These are phyloP conservation scores for Endocalyx cinctus DNA, from an alignment of 2,329 filamentous ascomycete species.

Conservation along the genomic window DNA sequence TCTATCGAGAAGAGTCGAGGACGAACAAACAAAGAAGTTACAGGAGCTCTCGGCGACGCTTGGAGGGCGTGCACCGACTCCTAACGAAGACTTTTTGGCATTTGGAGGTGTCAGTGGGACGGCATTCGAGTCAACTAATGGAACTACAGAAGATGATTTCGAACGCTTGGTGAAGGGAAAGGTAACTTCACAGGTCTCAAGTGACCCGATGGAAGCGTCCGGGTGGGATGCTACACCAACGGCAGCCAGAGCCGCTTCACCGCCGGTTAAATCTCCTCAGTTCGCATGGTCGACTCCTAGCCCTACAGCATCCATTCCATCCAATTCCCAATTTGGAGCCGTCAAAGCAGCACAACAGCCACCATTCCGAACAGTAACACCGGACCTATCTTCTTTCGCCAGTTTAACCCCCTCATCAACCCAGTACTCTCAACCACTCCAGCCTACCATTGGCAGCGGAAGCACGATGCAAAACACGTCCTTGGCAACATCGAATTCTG, in stretches of 20 bases:
- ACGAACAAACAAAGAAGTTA: constrained; percentile 83
- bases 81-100: constrained; percentile 64
- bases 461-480: constrained; percentile 12
- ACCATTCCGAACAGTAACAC: constrained; percentile 53
- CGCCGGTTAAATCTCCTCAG: constrained; percentile 31
- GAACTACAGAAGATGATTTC: constrained; percentile 68
- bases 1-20: constrained; percentile 75
- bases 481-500: constrained; percentile 30
- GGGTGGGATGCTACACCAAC: constrained; percentile 44
- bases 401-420: constrained; percentile 54
- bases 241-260: constrained; percentile 25
- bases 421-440: constrained; percentile 59
- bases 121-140: constrained; percentile 46
- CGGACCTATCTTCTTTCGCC: constrained; percentile 52
- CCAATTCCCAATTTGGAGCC: constrained; percentile 27
- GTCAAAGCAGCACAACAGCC: constrained; percentile 34
- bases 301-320: constrained; percentile 30
- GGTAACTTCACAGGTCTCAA: constrained; percentile 32
- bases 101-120: constrained; percentile 65
- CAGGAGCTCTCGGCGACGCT: constrained; percentile 68
- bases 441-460: constrained; percentile 31
- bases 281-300: constrained; percentile 64
- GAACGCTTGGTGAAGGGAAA: constrained; percentile 84
- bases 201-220: constrained; percentile 38
- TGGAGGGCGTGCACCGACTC: constrained; percentile 40